phyloP scores from a whole-genome alignment of 2,329 filamentous ascomycete genomes.

The Hymenoscyphus infarciens region DNA sequence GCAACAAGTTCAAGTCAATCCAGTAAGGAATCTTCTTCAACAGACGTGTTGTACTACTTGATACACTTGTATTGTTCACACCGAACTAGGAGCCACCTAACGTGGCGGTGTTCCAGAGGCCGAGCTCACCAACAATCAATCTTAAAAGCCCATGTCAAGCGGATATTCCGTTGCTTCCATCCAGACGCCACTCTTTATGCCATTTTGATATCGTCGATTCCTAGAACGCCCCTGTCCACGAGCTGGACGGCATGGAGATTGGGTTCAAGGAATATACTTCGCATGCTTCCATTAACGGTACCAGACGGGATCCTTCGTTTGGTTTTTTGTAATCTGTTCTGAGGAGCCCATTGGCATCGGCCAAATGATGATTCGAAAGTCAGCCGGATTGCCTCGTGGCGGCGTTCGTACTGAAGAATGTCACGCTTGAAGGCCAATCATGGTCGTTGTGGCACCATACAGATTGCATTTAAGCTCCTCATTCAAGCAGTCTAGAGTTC shows the following conservation, averaged over 20 bases:
- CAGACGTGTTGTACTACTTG: neutral
- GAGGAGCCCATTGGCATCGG: neutral
- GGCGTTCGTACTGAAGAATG: neutral
- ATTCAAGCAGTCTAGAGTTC: neutral
- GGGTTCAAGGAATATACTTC: neutral
- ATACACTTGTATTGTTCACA: neutral
- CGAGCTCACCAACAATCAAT: slow-evolving; percentile 9
- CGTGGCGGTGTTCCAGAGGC: slow-evolving; percentile 15
- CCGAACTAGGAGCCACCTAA: slow-evolving; percentile 4
- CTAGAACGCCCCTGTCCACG: neutral
- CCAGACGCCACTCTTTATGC: slow-evolving; percentile 10
- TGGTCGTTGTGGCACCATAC: neutral
- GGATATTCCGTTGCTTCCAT: slow-evolving; percentile 7
- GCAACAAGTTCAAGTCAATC: neutral
- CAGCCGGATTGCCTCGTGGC: slow-evolving; percentile 1
- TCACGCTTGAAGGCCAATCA: neutral
- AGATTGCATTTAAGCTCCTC: neutral
- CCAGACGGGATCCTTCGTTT: neutral
- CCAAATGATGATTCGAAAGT: neutral
- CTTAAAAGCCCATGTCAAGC: slow-evolving; percentile 5
- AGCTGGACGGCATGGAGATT: slow-evolving; percentile 8
- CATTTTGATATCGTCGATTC: slow-evolving; percentile 11
- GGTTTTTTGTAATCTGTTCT: neutral
- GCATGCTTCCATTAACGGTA: neutral
- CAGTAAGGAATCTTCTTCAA: neutral